A percentile compares a stretch with the other conserved stretches of the same genome.
Conservation (phyloP, 352 stramenopile genomes). For the Globisporangium radiosum region DNA sequence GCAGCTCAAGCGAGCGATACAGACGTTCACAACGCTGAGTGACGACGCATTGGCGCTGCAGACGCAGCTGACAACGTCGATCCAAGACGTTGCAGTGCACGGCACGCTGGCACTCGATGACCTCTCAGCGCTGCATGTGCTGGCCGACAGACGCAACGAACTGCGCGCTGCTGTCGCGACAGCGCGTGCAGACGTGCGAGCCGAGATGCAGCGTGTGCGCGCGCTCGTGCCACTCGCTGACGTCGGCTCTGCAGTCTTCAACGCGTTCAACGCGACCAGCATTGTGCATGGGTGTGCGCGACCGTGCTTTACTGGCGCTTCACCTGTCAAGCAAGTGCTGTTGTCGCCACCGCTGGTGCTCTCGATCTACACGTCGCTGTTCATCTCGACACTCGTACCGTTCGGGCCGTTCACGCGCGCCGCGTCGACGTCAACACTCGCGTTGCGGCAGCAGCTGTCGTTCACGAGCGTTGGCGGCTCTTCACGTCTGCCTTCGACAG, state of each 20-base stretch:
- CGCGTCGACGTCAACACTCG: background rate
- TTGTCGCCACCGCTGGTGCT: constrained; percentile 20
- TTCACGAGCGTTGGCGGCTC: too few relatives aligned
- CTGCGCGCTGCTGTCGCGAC: constrained; percentile 11
- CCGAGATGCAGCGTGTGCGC: constrained; percentile 10
- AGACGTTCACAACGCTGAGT: constrained; percentile 19
- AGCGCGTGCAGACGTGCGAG: constrained; percentile 12
- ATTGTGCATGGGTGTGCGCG: background rate
- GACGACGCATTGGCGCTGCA: constrained; percentile 16
- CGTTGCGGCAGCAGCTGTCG: background rate
- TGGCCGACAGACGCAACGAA: constrained; percentile 21
- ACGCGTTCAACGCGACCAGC: constrained; percentile 23
- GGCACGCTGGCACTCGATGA: constrained; percentile 41
- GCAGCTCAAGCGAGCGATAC: constrained; percentile 23
- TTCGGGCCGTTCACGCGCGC: background rate
- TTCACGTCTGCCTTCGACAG: background rate
- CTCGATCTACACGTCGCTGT: constrained; percentile 27
- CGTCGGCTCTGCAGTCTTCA: constrained; percentile 35
- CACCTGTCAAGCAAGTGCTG: background rate
- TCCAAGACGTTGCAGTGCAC: constrained; percentile 31
- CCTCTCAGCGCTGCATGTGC: constrained; percentile 25
- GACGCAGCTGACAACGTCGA: constrained; percentile 25
- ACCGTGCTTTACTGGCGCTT: background rate
- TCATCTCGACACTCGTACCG: constrained; percentile 14
- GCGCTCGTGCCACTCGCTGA: constrained; percentile 18